Evolutionary conservation across 2,329 filamentous ascomycete genomes (phyloP), one percentile per base, ranked within the genome.

Genomic region (Sphaceloma murrayae): DNA sequence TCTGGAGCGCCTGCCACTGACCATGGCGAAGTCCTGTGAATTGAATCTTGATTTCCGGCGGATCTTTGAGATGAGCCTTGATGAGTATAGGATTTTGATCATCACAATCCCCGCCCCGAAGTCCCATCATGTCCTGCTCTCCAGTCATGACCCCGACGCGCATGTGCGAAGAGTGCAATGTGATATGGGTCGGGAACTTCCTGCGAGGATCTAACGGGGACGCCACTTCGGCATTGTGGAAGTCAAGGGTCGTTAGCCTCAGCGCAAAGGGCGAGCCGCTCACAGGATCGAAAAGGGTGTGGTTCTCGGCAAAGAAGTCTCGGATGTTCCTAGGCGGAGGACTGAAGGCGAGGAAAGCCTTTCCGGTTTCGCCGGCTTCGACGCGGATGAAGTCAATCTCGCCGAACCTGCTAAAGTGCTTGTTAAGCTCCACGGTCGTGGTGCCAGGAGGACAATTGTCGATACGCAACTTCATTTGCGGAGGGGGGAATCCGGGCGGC

Each of bases 141-240:
- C 68, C 61, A 1, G 70, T 53, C 62, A 77, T 68, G 30, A 77
- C 65, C 0, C 84, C 82, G 52, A 87, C 81, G 13, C 77, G 70
- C 1, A 87, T 54, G 0, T 62, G 38, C 3, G 17, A 14, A 10
- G 54, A 30, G 11, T 51, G 46, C 2, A 58, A 14, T 3, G 19
- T 47, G 36, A 52, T 52, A n/a, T 49, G 47, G 19, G 53, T 46
- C 2, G 49, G 46, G 13, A 54, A 48, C 3, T 24, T 29, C 8
- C 36, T 32, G 3, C 16, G 18, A 6, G 30, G 4, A 7, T 48
- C 32, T 10, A 42, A 9, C 8, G 46, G 43, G 8, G 43, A 48
- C 7, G 36, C 21, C 26, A 45, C 17, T 7, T 18, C 31, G 5
- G 9, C 19, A 10, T 29, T 16, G 7, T 17, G 36, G 24, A 29